Base-by-base conservation (phyloP, 176 grass and related monocot species). In the Paspalum notatum region DNA sequence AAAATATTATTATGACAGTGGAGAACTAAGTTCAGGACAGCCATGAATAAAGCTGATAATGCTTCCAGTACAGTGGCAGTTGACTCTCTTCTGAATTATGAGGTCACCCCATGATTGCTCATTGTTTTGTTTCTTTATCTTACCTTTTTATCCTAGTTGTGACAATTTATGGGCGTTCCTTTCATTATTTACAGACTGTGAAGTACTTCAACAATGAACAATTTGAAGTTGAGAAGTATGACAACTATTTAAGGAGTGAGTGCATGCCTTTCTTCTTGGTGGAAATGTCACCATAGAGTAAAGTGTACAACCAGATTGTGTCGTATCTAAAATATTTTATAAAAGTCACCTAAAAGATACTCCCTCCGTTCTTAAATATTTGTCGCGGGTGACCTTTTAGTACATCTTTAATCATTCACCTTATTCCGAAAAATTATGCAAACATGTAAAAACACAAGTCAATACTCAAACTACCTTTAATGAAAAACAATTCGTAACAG, bases 31-130 rank as follows among this genome's bases (percentile, higher is more conserved):
- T 95, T 98, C 76, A 93, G 96, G 74, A 80, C 83, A 86, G 83
- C 88, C 80, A 98, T 98, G 96, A 98, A 98, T 86, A 87, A 91
- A 89, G 96, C 96, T 80, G 96, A 98, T 76, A 98, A 98, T 93
- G 96, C 91, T 76, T 93, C 96, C 37, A 98, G 90, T 60, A 98
- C 96, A 40, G 88, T 88, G 62, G 84, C 92, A 89, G 91, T 95
- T 71, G 96, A 98, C 72, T 98, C 96, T 56, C 75, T 98, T 59
- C 84, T 98, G 75, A 98, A 98, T 78, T 98, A 95, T 84, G 96
- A 98, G 92, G 96, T 98, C 65, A 89, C 72, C 12, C 41, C 78
- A 67, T 83, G 44, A 59, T 81, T 84, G n/a, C 82, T 25, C 22
- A 20, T 78, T 81, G 18, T 44, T 60, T 32, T 8, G 40, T 63